Base-by-base conservation (phyloP, 345 rosid species). In the Draba incana region DNA sequence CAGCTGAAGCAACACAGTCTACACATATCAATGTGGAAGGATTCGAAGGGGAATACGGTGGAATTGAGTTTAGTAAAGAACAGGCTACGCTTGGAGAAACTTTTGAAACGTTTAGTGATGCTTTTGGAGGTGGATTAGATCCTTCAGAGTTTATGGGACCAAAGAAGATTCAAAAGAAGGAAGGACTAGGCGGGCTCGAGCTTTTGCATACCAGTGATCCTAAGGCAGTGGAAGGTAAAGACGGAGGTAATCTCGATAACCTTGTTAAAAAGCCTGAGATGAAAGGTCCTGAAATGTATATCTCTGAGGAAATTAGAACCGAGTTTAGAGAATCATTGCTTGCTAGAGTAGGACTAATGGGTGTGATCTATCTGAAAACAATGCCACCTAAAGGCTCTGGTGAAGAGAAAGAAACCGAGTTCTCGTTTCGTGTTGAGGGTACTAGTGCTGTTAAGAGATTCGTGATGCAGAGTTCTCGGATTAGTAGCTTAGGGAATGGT, bases 81-180 rank as follows among this genome's bases (percentile, higher is more conserved):
- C 93, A 91, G 79, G 84, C 98, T 72, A 84, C 99, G 2, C 71
- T 94, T 68, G 96, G 89, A 37, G 99, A 94, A 57, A 88, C 98
- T 41, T 94, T 94, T 71, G 98, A 91, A 75, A 82, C 89, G 49
- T 87, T 94, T 70, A 73, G 81, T 68, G 96, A 91, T 57, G 99
- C 99, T 20, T 91, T 96, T 93, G 99, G 99, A 69, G 99, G 98
- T 44, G 99, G 97, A 39, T 81, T 94, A 81, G 99, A 94, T 81
- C 90, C 97, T 1, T 94, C 99, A 0, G 98, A 91, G 81, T 94
- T 87, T 44, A 83, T 94, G 15, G 98, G 96, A 53, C 77, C 88
- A 2, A 82, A 86, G 81, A 86, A 94, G 72, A 81, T 84, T 49
- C 76, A 70, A 5, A 94, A 87, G 73, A 80, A 86, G 69, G 86